Evolutionary conservation across 2,329 filamentous ascomycete genomes (phyloP), one percentile per base, ranked within the genome.

Genomic region (Myriosclerotinia curreyana): DNA sequence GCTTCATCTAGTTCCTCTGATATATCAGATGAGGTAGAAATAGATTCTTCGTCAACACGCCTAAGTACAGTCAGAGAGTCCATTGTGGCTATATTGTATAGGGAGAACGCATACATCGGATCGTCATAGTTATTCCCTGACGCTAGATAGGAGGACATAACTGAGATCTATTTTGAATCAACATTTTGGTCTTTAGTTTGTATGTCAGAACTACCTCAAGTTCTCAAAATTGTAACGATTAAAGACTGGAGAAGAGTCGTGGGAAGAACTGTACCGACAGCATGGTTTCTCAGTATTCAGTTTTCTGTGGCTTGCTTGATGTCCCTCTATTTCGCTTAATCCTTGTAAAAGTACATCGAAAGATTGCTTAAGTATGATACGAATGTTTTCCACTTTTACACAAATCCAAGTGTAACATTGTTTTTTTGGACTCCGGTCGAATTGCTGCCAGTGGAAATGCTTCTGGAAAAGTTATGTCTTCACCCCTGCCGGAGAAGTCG

Each of bases 111-210:
- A 59, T 64, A 64, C 61, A 64, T 59, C 9, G 46, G 36, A 44
- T 51, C 44, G 17, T 50, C 56, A 40, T 60, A 38, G 34, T 50
- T 42, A 44, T 59, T 59, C 36, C 31, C 48, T 48, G 34, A 38
- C 28, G 25, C 53, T 20, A 31, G 31, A 59, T 40, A 28, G 6
- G 34, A 62, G 31, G 61, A 51, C 61, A 64, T 64, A 44, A 14
- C 53, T 64, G 46, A 48, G 53, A 59, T 36, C 61, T 64, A 25
- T 42, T 42, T 42, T 64, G 42, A 49, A 59, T 64, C 53, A 64
- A 64, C 61, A 64, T 64, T 42, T 22, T 44, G 44, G 5, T 40
- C 36, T 50, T 50, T 28, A 22, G 48, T 38, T 25, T 34, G 44
- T 36, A 14, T 50, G 25, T 42, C 22, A 22, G 6, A 59, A 34